Conservation (phyloP, 106 monocot genomes). For the Apostasia shenzhenica region DNA sequence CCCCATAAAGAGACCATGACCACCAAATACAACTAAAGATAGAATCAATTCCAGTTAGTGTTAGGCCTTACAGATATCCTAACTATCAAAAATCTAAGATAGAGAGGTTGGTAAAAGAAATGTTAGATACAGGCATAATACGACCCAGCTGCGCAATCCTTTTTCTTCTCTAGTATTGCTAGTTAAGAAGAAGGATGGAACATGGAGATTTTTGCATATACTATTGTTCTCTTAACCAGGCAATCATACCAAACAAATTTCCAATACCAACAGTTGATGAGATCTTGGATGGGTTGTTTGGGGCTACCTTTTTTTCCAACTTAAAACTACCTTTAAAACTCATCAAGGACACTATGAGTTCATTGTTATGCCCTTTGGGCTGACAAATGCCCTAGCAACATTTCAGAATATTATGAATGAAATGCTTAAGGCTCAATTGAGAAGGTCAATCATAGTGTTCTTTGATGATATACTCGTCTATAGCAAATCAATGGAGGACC, state of each 20-base stretch:
- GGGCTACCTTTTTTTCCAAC: background rate
- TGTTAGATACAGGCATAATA: background rate
- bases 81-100: background rate
- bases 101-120: background rate
- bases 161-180: background rate
- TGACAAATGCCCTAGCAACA: background rate
- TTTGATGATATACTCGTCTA: background rate
- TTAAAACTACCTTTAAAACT: background rate
- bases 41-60: too few species aligned
- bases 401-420: background rate
- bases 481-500: background rate
- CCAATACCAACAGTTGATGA: background rate
- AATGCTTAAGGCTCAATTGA: background rate
- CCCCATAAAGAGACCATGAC: too few species aligned
- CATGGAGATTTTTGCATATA: background rate
- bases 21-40: too few species aligned
- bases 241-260: background rate
- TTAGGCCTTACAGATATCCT: too few species aligned
- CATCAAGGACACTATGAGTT: background rate
- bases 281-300: background rate
- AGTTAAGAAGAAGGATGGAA: background rate
- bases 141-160: background rate
- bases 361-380: too few species aligned
- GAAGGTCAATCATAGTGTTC: background rate
- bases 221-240: background rate